phyloP scores from a whole-genome alignment of 2,329 filamentous ascomycete species.

The Ascochyta clinopodiicola region DNA sequence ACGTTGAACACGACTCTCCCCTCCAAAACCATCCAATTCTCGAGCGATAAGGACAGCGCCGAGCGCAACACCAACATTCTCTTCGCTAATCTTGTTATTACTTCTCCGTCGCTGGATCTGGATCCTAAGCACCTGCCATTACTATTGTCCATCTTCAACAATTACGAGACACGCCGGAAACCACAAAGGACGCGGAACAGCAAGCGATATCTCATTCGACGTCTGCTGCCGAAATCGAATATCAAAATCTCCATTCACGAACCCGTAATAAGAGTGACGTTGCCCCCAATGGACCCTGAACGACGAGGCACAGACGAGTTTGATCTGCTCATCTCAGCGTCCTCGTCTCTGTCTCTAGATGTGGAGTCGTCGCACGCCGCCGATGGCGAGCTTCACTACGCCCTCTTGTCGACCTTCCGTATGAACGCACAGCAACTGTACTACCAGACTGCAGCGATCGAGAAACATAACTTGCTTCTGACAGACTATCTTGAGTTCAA shows the following conservation, averaged over 20 bases:
- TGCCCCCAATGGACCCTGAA: slow-evolving; percentile 74
- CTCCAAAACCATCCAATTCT: slow-evolving; percentile 88
- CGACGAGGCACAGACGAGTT: slow-evolving; percentile 76
- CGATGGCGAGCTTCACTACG: slow-evolving; percentile 84
- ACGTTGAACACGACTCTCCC: slow-evolving; percentile 92
- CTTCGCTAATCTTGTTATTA: slow-evolving; percentile 94
- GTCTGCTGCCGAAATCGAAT: slow-evolving; percentile 89
- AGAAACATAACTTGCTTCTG: slow-evolving; percentile 83
- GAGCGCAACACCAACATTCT: slow-evolving; percentile 95
- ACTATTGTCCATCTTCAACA: slow-evolving; percentile 76
- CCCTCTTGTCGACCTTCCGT: slow-evolving; percentile 79
- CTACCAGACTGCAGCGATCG: slow-evolving; percentile 86
- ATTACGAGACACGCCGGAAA: slow-evolving; percentile 40
- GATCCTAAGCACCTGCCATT: slow-evolving; percentile 91
- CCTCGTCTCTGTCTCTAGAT: slow-evolving; percentile 91
- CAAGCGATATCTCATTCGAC: slow-evolving; percentile 75
- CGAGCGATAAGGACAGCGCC: slow-evolving; percentile 71
- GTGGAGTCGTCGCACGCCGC: slow-evolving; percentile 94
- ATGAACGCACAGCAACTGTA: slow-evolving; percentile 89
- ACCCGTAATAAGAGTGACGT: slow-evolving; percentile 86
- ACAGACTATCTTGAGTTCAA: slow-evolving; percentile 90
- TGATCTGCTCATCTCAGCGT: slow-evolving; percentile 92
- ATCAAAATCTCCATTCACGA: slow-evolving; percentile 98
- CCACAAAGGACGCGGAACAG: slow-evolving; percentile 34
- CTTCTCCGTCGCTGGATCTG: slow-evolving; percentile 91